Evolutionary conservation across 176 grass and related monocot species (phyloP), one percentile per base, ranked within the genome.

Genomic region (Rhynchospora pubera): DNA sequence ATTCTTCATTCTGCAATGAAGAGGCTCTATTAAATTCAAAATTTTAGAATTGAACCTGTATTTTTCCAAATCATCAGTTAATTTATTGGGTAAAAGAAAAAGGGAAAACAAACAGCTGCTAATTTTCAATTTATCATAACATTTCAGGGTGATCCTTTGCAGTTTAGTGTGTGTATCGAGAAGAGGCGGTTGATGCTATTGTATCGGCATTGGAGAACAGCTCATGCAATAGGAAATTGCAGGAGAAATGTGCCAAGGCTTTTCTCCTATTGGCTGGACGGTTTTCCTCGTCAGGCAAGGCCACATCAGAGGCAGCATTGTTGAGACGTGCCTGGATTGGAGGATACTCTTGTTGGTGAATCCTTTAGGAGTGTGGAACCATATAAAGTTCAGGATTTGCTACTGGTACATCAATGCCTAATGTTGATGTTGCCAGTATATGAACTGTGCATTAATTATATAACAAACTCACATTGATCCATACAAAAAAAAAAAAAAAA

Each of bases 121-220:
- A 76, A 16, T 56, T 24, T 56, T 76, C 72, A 76, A 71, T 15
- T 3, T 30, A 26, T 46, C 18, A 50, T 83, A 87, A 82, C 86
- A 19, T 88, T 91, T 81, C 87, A 99, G 96, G 96, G 91, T 62
- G 96, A 99, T 91, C 87, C 91, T 90, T 91, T 82, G 84, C 96
- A 89, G 83, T 95, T 91, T 74, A 99, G n/a, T n/a, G 96, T 39
- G 60, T 95, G 28, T 91, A 93, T 71, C 85, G 96, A 86, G 92
- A 93, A 88, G 96, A 99, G 77, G 92, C 89, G 0, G 81, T 95
- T 71, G 91, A 99, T 51, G 92, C 91, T 74, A 68, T 99, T 5
- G 45, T 91, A 85, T 78, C 75, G 77, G 83, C 84, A 75, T 78
- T 99, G 69, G 96, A 99, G 66, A 79, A 86, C 61, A 86, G 91